phyloP scores from a whole-genome alignment of 2,329 filamentous ascomycete genomes.

The Aspergillus sp. region DNA sequence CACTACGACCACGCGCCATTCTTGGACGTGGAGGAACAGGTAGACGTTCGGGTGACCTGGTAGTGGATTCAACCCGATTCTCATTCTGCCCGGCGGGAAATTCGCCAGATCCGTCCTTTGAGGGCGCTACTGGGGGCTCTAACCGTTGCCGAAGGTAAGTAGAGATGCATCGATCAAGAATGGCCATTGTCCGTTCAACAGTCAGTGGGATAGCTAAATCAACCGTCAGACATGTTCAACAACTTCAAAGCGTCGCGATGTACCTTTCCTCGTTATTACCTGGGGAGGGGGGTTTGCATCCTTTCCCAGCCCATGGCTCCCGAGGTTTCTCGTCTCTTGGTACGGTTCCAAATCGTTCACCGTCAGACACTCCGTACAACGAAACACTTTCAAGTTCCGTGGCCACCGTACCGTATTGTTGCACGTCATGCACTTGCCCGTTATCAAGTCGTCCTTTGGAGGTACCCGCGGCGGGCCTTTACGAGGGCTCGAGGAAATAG shows the following conservation, averaged over 20 bases:
- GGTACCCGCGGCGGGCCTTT: constrained; percentile 39
- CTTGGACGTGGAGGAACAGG: constrained; percentile 21
- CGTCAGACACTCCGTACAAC: constrained; percentile 81
- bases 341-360: constrained; percentile 75
- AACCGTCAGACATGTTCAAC: constrained; percentile 4
- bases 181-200: constrained; percentile 60
- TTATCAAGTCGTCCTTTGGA: constrained; percentile 64
- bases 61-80: constrained; percentile 16
- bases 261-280: constrained; percentile 31
- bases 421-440: constrained; percentile 84
- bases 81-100: constrained; percentile 19
- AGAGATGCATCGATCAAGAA: constrained; percentile 61
- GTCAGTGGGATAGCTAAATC: constrained; percentile 57
- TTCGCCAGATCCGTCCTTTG: constrained; percentile 21
- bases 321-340: constrained; percentile 28
- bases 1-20: constrained; percentile 32
- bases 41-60: constrained; percentile 22
- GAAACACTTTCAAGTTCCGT: constrained; percentile 71
- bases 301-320: constrained; percentile 25
- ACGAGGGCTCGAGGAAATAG: constrained; percentile 44
- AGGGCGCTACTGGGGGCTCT: constrained; percentile 29
- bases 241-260: background rate
- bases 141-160: constrained; percentile 54
- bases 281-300: constrained; percentile 23
- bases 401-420: constrained; percentile 81